Percentiles rank a stretch among this genome's conserved stretches.
Evolutionary conservation across 805 yeast species (phyloP).

Genomic region (Wickerhamomyces rabaulensis): DNA sequence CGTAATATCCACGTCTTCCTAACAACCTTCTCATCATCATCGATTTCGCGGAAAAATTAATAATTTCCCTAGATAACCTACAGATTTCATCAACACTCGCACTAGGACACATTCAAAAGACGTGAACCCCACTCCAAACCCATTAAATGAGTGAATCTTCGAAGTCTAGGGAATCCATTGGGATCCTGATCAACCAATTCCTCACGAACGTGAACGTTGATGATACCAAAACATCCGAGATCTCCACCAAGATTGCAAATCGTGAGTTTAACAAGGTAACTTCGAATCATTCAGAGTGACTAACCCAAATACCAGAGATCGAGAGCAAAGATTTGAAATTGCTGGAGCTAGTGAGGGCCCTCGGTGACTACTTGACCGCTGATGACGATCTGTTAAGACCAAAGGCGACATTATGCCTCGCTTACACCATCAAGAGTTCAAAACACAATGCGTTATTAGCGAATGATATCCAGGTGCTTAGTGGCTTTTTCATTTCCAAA

Average conservation of each 20-base stretch:
- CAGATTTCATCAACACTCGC: too few species aligned
- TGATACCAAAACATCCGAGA: conserved; percentile 24
- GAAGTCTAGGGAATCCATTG: conserved; percentile 3
- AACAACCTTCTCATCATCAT: too few species aligned
- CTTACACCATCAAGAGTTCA: conserved; percentile 31
- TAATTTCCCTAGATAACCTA: too few species aligned
- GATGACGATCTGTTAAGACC: conserved; percentile 49
- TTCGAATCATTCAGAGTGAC: too few species aligned
- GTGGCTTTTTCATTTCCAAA: conserved; percentile 56
- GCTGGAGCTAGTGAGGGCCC: conserved; percentile 46
- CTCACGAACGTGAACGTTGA: conserved; percentile 36
- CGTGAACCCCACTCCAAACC: not conserved
- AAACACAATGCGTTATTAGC: conserved; percentile 26
- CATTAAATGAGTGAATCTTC: not conserved
- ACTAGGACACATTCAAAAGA: too few species aligned
- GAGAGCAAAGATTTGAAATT: conserved; percentile 26
- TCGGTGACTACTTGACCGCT: conserved; percentile 62
- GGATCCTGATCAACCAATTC: conserved; percentile 28
- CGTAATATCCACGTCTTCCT: too few species aligned
- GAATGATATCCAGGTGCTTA: conserved; percentile 35
- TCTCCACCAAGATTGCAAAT: conserved; percentile 26
- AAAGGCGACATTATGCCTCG: conserved; percentile 41
- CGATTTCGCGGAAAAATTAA: not conserved
- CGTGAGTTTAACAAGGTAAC: too few species aligned
- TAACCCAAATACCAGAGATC: too few species aligned